A percentile compares a stretch with the other conserved stretches of the same genome.
phyloP scores from a whole-genome alignment of 2,329 filamentous ascomycete species.

The Calonectria honghensis region DNA sequence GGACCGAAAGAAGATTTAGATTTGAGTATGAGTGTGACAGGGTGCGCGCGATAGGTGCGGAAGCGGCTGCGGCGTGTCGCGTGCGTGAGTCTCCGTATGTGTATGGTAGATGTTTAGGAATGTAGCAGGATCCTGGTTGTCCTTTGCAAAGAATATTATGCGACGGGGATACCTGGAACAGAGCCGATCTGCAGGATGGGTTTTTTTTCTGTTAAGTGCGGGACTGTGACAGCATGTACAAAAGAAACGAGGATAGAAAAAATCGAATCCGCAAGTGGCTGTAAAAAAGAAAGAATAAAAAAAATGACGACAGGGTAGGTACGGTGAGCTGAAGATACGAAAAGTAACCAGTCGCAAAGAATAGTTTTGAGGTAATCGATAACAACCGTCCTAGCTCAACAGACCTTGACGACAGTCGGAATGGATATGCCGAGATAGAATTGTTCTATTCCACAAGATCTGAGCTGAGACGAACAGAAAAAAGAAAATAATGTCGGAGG shows the following conservation, averaged over 20 bases:
- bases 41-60: conserved; percentile 15
- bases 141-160: conserved; percentile 46
- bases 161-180: conserved; percentile 42
- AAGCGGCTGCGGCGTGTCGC: conserved; percentile 32
- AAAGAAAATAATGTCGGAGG: conserved; percentile 29
- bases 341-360: conserved; percentile 38
- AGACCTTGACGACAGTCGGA: conserved; percentile 2
- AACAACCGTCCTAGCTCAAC: conserved; percentile 24
- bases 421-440: conserved; percentile 6
- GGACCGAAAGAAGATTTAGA: conserved; percentile 26
- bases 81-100: conserved; percentile 44
- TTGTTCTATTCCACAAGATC: conserved; percentile 1
- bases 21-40: conserved; percentile 12
- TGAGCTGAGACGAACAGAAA: conserved; percentile 30
- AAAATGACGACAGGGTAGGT: conserved; percentile 34
- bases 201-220: conserved; percentile 41
- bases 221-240: conserved; percentile 44
- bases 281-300: conserved; percentile 15
- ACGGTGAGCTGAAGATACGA: conserved; percentile 29
- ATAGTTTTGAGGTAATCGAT: conserved; percentile 23
- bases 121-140: conserved; percentile 51
- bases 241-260: conserved; percentile 21
- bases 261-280: conserved; percentile 32
- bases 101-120: conserved; percentile 53
- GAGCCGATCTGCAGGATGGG: conserved; percentile 48